Base-by-base conservation (phyloP, 208 protist species). In the Histomonas meleagridis region DNA sequence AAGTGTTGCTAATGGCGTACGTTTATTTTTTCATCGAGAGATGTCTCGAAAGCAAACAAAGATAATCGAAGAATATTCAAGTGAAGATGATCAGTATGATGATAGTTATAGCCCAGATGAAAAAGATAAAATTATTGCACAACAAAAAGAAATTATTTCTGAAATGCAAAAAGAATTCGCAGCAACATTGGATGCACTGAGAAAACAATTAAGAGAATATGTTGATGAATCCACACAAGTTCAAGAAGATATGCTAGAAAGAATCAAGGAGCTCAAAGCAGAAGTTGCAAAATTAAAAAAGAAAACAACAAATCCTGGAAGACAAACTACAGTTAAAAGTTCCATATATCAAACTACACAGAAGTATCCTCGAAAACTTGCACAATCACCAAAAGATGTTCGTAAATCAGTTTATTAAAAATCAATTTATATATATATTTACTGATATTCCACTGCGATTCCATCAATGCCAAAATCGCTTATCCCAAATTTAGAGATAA, bases 191-290 rank as follows among this genome's bases (percentile, higher is more conserved):
- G 70, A 79, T 43, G 46, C 70, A 28, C n/a, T 79, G 32, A 46
- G 70, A 51, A 5, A 14, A 46, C 70, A 79, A 23, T 79, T 79
- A 51, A 46, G 40, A 7, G 70, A 79, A 9, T 51, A 49, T n/a
- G 49, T 79, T 51, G 70, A 79, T 2, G 40, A 28, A 23, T 79
- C 70, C n/a, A 51, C 70, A 51, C 70, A 79, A 79, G 40, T 79
- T 28, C 70, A 79, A 79, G 40, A 5, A 14, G 70, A 79, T n/a
- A 79, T 79, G 70, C 40, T 79, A 28, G 40, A 79, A 49, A 79
- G 70, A 51, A 79, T 79, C 28, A 79, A 79, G 49, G 70, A 79
- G 49, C 49, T 79, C 46, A 79, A 79, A 79, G 70, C 70, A 79
- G 70, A 79, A 28, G 4, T 79, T 3, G 40, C 23, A 16, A 1